Percentiles rank a stretch among this genome's conserved stretches.
phyloP scores from a whole-genome alignment of 306 rosid genomes.

The Sindora glabra region DNA sequence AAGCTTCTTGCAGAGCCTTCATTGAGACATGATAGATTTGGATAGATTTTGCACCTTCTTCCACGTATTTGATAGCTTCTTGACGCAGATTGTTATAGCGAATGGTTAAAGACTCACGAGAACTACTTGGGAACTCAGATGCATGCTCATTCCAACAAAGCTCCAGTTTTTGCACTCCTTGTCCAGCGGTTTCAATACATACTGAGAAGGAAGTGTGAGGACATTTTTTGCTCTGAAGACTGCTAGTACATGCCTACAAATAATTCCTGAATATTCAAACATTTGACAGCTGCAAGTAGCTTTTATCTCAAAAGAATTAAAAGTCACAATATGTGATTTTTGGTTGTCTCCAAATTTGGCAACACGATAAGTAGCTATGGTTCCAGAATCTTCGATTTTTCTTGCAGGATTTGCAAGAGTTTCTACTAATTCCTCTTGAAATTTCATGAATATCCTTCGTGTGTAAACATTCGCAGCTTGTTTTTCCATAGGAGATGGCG shows the following conservation, averaged over 20 bases:
- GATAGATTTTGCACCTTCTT: slow-evolving; percentile 89
- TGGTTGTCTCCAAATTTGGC: slow-evolving; percentile 79
- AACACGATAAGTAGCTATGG: slow-evolving; percentile 65
- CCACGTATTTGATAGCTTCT: slow-evolving; percentile 82
- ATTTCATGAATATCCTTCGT: slow-evolving; percentile 66
- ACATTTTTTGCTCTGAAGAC: slow-evolving; percentile 81
- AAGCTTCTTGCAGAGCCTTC: slow-evolving; percentile 77
- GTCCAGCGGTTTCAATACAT: slow-evolving; percentile 87
- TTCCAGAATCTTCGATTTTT: slow-evolving; percentile 66
- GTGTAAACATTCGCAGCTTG: slow-evolving; percentile 83
- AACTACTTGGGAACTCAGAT: slow-evolving; percentile 40
- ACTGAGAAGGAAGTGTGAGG: slow-evolving; percentile 78
- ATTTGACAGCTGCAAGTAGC: slow-evolving; percentile 84
- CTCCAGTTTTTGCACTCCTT: slow-evolving; percentile 64
- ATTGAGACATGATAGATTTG: slow-evolving; percentile 70
- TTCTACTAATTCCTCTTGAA: slow-evolving; percentile 88
- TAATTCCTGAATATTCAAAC: slow-evolving; percentile 83
- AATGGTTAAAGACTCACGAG: slow-evolving; percentile 50
- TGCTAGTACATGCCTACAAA: slow-evolving; percentile 78
- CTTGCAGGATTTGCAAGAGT: slow-evolving; percentile 87
- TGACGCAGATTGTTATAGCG: slow-evolving; percentile 68
- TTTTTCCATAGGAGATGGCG: slow-evolving; percentile 91
- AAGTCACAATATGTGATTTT: slow-evolving; percentile 61
- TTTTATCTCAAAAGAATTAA: slow-evolving; percentile 57
- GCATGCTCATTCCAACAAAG: slow-evolving; percentile 37